Conservation (phyloP, 2,329 filamentous ascomycete genomes). For the Tolypocladium paradoxum region DNA sequence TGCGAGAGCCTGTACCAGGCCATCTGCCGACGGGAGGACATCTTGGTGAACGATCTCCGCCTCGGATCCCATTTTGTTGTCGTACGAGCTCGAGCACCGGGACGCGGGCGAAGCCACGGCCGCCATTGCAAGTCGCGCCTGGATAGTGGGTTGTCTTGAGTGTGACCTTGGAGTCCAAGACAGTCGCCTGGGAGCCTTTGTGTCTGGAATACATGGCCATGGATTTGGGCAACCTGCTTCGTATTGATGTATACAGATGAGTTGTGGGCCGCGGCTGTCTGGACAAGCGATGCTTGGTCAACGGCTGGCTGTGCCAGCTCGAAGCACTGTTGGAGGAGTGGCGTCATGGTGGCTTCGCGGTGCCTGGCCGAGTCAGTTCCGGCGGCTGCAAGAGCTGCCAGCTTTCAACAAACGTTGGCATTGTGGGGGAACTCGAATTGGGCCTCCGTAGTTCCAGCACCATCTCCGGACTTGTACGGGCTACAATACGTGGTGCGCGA, state of each 20-base stretch:
- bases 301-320: no score
- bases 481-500: no score
- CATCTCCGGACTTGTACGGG: no score
- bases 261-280: no score
- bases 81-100: neutral
- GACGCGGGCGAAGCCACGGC: no score
- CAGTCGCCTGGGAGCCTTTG: neutral
- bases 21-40: constrained; percentile 3
- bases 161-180: neutral
- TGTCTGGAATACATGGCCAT: neutral
- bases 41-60: neutral
- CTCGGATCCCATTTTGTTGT: neutral
- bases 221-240: neutral
- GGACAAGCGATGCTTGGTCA: neutral
- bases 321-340: neutral
- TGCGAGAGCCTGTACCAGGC: constrained; percentile 6
- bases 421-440: no score
- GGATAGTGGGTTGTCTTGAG: neutral
- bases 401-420: neutral
- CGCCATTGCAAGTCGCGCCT: neutral
- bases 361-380: neutral
- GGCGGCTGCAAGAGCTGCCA: neutral
- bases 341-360: neutral
- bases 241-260: neutral
- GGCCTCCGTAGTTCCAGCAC: no score